These are phyloP conservation scores for Linderina pennispora DNA, from an alignment of 192 early-diverging fungal species.

Conservation along the genomic window DNA sequence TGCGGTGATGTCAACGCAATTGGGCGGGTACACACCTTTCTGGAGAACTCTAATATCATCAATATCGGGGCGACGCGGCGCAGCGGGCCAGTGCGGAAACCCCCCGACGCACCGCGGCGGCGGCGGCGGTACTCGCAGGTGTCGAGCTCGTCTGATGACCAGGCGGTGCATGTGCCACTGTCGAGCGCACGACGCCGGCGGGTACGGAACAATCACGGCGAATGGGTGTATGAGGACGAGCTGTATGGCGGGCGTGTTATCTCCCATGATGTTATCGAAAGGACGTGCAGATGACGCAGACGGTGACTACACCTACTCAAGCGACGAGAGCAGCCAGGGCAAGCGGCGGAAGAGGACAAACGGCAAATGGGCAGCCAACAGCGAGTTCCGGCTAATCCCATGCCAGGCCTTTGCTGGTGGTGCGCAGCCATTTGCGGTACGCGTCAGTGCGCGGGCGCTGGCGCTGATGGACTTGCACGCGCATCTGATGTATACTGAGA, in stretches of 20 bases:
- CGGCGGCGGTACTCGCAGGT: too few relatives aligned
- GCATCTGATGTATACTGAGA: constrained; percentile 85
- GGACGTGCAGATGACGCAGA: constrained; percentile 20
- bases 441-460: constrained; percentile 33
- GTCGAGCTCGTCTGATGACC: not conserved
- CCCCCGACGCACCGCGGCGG: not conserved
- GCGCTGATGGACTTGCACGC: constrained; percentile 93
- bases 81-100: constrained; percentile 5
- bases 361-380: constrained; percentile 3
- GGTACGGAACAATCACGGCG: not conserved
- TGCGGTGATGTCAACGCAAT: constrained; percentile 95
- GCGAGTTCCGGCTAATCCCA: constrained; percentile 38
- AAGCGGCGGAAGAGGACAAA: constrained; percentile 1
- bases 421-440: constrained; percentile 12
- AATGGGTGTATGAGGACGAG: constrained; percentile 16
- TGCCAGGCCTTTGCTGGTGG: constrained; percentile 11
- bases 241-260: constrained; percentile 29
- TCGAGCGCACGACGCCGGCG: not conserved
- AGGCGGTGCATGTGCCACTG: too few relatives aligned
- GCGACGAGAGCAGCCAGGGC: constrained; percentile 1
- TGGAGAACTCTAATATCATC: constrained; percentile 73
- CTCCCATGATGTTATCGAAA: constrained; percentile 21
- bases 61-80: constrained; percentile 75
- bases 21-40: constrained; percentile 74
- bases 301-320: constrained; percentile 21